Base-by-base conservation (phyloP, 2,329 filamentous ascomycete genomes). In the Coniochaeta pulveracea region DNA sequence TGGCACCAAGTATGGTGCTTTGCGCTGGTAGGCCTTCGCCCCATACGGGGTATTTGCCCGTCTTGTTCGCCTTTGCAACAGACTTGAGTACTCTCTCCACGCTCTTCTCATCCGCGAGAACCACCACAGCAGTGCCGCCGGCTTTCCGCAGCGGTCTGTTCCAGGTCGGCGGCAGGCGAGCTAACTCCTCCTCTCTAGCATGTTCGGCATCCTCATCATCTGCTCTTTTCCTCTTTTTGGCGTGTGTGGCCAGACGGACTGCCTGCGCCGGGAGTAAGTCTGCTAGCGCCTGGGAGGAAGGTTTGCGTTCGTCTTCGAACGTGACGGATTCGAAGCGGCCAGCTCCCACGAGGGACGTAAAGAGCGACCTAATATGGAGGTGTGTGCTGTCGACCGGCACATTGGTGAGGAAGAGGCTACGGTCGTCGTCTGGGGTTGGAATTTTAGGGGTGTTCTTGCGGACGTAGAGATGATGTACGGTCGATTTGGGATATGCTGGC, bases 381-480 rank as follows among this genome's bases (percentile, higher is more conserved):
- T 85, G 78, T 4, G 85, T 93, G 38, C 85, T 79, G 51, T 95
- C 88, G 41, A 80, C 66, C 6, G 91, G 91, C 1, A 93, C 61
- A 48, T 98, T 96, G 42, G 88, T 82, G n/a, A 93, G 53, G 57
- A 94, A 98, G 12, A 98, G 68, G 40, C 83, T 86, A 45, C 88
- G 78, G 11, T 74, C 63, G 46, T 89, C 81, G 54, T 82, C 71
- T 35, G 71, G 65, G 6, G 80, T 81, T 10, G 83, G 76, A 25
- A 83, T 69, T 58, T 81, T 85, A 39, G 89, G 86, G 28, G 78
- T 69, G 57, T 96, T 88, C 35, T 76, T 76, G 43, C 85, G 84
- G 35, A 96, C 60, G 60, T 94, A 94, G 47, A 96, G 64, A 57
- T 88, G 85, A 60, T 96, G 91, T 32, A 73, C 74, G 37, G 76